These are phyloP conservation scores for Adansonia digitata DNA, from an alignment of 345 rosid genomes.

Conservation along the genomic window DNA sequence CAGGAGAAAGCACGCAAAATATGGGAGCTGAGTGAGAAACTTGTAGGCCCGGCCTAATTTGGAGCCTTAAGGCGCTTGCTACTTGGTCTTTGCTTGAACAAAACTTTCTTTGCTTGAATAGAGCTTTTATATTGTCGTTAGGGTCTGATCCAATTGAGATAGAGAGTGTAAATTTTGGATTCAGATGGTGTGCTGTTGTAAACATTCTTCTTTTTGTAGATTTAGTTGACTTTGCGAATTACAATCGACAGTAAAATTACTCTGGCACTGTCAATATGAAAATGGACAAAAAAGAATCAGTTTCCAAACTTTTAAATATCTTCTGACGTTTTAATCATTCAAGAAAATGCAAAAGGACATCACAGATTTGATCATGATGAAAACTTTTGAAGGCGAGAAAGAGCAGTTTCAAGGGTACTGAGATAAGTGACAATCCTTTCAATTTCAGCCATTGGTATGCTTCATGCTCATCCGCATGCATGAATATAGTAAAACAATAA, in stretches of 20 bases:
- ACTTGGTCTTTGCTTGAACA: conserved; percentile 13
- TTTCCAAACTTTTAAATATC: no score
- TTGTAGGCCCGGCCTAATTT: conserved; percentile 68
- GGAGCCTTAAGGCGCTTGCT: neutral
- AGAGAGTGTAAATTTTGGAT: conserved; percentile 8
- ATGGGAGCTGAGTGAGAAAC: conserved; percentile 97
- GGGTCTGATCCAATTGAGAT: conserved; percentile 5
- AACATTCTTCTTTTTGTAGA: conserved; percentile 18
- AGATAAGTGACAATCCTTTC: neutral
- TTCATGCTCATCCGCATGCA: neutral
- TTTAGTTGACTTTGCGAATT: conserved; percentile 22
- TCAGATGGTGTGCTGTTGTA: conserved; percentile 17
- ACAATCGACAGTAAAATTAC: conserved; percentile 23
- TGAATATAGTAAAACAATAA: no score
- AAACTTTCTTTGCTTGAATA: no score
- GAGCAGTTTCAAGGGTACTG: neutral
- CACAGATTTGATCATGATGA: neutral
- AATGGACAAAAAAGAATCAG: neutral
- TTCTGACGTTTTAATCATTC: no score
- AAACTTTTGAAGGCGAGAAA: neutral
- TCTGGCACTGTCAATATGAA: neutral
- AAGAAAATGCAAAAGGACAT: no score
- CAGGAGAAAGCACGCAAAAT: conserved; percentile 80
- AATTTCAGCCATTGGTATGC: neutral
- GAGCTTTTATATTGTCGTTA: conserved; percentile 14